Base-by-base conservation (phyloP, 371 early-diverging fungal genomes). In the Fennellomyces sp. region DNA sequence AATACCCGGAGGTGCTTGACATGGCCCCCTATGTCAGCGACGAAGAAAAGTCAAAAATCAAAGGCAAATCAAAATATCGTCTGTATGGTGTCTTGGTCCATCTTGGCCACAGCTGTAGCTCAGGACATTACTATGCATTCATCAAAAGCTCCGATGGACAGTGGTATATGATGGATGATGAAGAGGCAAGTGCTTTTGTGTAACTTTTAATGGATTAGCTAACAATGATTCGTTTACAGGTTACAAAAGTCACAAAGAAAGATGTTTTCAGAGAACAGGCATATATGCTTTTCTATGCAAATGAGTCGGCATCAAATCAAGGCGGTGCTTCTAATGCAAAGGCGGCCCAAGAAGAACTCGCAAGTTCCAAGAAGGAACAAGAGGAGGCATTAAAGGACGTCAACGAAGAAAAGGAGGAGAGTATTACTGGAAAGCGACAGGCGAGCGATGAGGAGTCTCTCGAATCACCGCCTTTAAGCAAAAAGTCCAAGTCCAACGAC, bases 101-200 rank as follows among this genome's bases (percentile, higher is more conserved):
- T 68, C 65, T 75, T 27, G 95, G 95, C 3, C 59, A 74, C 27
- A 73, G 88, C 0, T 87, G 88, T 56, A 77, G 87, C 50, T 86
- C 87, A 19, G 95, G 95, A 1, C 95, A 95, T 68, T 95, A 95
- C 60, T 80, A 73, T 42, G 83, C 86, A 6, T 86, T 80, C 70
- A 79, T 86, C 35, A 90, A 88, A 68, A 79, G 80, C 5, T 75
- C 92, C 0, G 79, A 85, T 47, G 92, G 91, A 6, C 64, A 80
- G 12, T 93, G 92, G 93, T 90, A 89, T 58, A 68, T 73, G 19
- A 91, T 92, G 88, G 88, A 96, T 70, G 96, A 96, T 70, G 82
- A 84, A 31, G 64, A 61, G 39, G 92, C 92, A 61, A 73, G 50
- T 28, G 2, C 26, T 15, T 29, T n/a, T 15, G 30, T 26, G 29